Base-by-base conservation (phyloP, 805 yeast genomes). In the Metschnikowia santaceciliae region DNA sequence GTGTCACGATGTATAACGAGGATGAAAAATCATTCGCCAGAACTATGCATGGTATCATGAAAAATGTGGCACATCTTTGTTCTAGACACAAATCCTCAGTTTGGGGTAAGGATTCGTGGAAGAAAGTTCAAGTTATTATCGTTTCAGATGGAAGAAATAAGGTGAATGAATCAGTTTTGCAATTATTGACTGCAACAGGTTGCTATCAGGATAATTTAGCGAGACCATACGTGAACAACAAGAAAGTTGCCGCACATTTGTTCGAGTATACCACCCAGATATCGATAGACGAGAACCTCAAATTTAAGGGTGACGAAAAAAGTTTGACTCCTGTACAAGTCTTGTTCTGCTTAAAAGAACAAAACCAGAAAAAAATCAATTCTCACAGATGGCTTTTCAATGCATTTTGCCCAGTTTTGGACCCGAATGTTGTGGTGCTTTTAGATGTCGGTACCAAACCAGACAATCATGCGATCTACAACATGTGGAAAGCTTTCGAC, bases 91-190 rank as follows among this genome's bases (percentile, higher is more conserved):
- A 83, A 65, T 87, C 96, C 37, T 76, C 86, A 46, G 86, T 88
- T 15, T 94, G 99, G 99, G 98, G 99, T 4, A 83, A 84, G 58
- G 95, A 91, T 53, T 87, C 96, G 23, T 94, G 99, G 99, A 90
- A 94, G 64, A 94, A 92, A 69, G 85, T 94, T 19, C 97, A 92
- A 48, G 97, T 94, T 13, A 76, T 88, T 50, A 85, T 94, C 60
- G 88, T 94, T 20, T 83, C 96, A 44, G 99, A 94, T 71, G 99
- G 99, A 61, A 83, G 99, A 70, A 82, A 86, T 52, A 92, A 92
- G 63, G 85, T 94, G 43, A 78, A 83, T 60, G 88, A 88, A 22
- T 87, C 96, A 15, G 92, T 91, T 2, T 71, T 94, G 42, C 96
- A 92, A 67, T 80, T 88, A 42, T 75, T 94, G 52, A 90, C 97